Conservation (phyloP, 257 asterid genomes). For the Jaltomata sinuosa region DNA sequence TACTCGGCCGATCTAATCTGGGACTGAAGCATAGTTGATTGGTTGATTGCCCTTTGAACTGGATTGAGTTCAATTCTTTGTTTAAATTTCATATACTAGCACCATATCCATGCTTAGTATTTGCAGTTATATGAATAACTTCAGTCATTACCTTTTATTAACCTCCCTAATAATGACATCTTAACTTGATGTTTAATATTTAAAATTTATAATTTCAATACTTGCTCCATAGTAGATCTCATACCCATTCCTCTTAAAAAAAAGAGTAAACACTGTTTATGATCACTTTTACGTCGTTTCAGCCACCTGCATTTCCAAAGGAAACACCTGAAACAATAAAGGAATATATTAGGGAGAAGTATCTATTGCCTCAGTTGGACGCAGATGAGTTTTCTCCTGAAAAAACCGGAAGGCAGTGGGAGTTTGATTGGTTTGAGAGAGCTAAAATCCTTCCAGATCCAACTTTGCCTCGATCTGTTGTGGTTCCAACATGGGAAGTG, state of each 20-base stretch:
- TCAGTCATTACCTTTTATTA: not conserved
- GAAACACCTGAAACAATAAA: constrained; percentile 81
- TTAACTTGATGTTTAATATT: not conserved
- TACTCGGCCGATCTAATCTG: not conserved
- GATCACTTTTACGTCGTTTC: constrained; percentile 1
- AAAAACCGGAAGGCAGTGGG: constrained; percentile 93
- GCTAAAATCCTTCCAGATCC: constrained; percentile 69
- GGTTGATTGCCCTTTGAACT: not conserved
- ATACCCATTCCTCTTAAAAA: not conserved
- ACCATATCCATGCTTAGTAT: not conserved
- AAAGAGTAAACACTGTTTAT: not conserved
- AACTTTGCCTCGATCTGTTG: constrained; percentile 63
- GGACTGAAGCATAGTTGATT: not conserved
- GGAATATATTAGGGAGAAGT: constrained; percentile 52
- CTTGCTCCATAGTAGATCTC: not conserved
- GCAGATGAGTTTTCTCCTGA: constrained; percentile 67
- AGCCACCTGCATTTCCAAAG: constrained; percentile 92
- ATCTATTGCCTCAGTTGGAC: constrained; percentile 73
- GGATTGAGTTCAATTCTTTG: not conserved
- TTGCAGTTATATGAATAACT: not conserved
- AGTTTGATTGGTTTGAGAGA: constrained; percentile 93
- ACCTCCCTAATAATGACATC: not conserved
- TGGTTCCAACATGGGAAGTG: constrained; percentile 86
- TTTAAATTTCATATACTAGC: not conserved
- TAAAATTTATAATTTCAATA: not conserved